Conservation (phyloP, 2,329 filamentous ascomycete genomes). For the Apiospora malaysiana region DNA sequence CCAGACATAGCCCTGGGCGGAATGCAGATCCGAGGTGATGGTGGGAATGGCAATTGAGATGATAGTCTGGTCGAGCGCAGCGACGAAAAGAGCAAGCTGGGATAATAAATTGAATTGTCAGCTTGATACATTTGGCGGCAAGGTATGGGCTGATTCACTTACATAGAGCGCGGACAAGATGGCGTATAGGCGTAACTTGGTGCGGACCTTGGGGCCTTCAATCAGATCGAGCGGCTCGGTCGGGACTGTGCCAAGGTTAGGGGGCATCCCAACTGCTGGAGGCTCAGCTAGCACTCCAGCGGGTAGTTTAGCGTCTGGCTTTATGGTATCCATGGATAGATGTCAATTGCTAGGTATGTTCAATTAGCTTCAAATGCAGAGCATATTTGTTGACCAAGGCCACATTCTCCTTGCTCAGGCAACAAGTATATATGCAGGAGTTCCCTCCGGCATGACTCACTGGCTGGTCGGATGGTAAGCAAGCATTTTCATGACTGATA, state of each 20-base stretch:
- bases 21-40: conserved; percentile 58
- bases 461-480: not conserved
- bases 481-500: not conserved
- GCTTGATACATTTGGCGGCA: not conserved
- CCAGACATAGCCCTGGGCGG: conserved; percentile 72
- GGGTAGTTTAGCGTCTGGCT: conserved; percentile 7
- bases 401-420: not conserved
- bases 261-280: not conserved
- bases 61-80: conserved; percentile 69
- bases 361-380: no score
- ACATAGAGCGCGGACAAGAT: conserved; percentile 36
- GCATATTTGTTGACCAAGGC: not conserved
- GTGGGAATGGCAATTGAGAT: conserved; percentile 65
- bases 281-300: conserved; percentile 18
- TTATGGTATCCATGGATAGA: not conserved
- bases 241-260: conserved; percentile 15
- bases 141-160: not conserved
- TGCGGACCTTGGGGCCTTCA: conserved; percentile 31
- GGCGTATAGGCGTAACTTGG: conserved; percentile 33
- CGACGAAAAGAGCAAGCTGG: conserved; percentile 59
- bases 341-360: not conserved
- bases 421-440: not conserved
- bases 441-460: not conserved
- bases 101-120: not conserved
- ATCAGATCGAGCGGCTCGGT: conserved; percentile 28